Percentiles rank a stretch among this genome's conserved stretches.
These are phyloP conservation scores for Centaurea solstitialis DNA, from an alignment of 129 eudicot species.

Conservation along the genomic window DNA sequence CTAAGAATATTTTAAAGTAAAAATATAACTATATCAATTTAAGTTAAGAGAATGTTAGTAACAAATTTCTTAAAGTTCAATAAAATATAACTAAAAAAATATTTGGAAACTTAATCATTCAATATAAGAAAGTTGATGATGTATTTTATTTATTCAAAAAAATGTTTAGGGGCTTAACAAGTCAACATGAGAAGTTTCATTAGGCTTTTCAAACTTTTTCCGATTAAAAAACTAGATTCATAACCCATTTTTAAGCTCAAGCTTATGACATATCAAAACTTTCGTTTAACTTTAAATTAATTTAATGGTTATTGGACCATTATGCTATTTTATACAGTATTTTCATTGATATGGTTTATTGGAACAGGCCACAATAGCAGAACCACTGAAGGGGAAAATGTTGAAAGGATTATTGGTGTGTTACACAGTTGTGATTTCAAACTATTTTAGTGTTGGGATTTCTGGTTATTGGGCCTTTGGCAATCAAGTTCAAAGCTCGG, in stretches of 20 bases:
- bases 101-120: no score
- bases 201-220: no score
- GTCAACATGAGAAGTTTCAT: no score
- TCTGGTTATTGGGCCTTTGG: slow-evolving; percentile 94
- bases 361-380: slow-evolving; percentile 73
- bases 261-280: neutral
- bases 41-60: no score
- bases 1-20: no score
- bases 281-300: neutral
- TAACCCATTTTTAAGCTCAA: neutral
- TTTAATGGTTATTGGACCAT: neutral
- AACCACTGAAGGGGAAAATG: slow-evolving; percentile 75
- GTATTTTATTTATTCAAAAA: no score
- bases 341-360: neutral
- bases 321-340: neutral
- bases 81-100: no score
- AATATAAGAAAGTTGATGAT: no score
- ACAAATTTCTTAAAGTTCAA: no score
- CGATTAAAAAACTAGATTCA: neutral
- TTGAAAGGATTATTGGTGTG: slow-evolving; percentile 70
- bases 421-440: slow-evolving; percentile 58
- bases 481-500: slow-evolving; percentile 49
- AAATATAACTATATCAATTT: no score
- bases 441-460: slow-evolving; percentile 69
- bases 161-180: no score